These are phyloP conservation scores for Cubamyces sp. DNA, from an alignment of 768 basidiomycete genomes.

Conservation along the genomic window DNA sequence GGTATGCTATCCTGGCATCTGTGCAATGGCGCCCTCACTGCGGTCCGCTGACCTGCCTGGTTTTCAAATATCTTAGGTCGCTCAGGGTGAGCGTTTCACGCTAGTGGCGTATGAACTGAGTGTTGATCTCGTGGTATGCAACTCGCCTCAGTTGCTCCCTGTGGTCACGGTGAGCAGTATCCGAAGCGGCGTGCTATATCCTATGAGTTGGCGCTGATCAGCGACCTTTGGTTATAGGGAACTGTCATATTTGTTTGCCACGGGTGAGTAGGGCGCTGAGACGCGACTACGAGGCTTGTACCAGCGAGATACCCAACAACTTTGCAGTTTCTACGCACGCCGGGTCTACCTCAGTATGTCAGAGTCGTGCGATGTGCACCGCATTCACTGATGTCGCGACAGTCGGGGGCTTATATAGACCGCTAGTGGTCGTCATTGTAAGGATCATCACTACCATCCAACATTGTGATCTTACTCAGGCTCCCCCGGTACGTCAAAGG, in stretches of 20 bases:
- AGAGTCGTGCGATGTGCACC: neutral
- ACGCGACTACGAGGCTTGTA: too few relatives aligned
- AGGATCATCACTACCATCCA: neutral
- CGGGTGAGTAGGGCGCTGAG: neutral
- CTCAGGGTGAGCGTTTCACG: slow-evolving; percentile 1
- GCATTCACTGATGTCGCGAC: neutral
- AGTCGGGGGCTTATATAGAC: slow-evolving; percentile 14
- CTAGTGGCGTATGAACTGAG: neutral
- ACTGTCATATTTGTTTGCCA: slow-evolving; percentile 11
- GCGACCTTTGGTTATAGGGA: neutral
- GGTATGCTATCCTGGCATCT: neutral
- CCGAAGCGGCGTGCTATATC: neutral
- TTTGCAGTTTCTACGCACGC: slow-evolving; percentile 10
- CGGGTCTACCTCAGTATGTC: slow-evolving; percentile 8
- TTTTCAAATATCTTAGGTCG: neutral
- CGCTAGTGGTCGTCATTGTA: slow-evolving; percentile 1
- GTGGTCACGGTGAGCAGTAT: neutral
- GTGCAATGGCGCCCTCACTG: too few relatives aligned
- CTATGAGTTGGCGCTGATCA: neutral
- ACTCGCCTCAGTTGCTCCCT: neutral
- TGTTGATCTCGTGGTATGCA: neutral
- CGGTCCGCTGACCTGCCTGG: neutral
- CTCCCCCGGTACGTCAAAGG: neutral
- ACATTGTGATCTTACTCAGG: too few relatives aligned
- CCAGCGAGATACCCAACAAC: too few relatives aligned